phyloP scores from a whole-genome alignment of 1,284 basidiomycete genomes.

The Microbotryum intermedium region DNA sequence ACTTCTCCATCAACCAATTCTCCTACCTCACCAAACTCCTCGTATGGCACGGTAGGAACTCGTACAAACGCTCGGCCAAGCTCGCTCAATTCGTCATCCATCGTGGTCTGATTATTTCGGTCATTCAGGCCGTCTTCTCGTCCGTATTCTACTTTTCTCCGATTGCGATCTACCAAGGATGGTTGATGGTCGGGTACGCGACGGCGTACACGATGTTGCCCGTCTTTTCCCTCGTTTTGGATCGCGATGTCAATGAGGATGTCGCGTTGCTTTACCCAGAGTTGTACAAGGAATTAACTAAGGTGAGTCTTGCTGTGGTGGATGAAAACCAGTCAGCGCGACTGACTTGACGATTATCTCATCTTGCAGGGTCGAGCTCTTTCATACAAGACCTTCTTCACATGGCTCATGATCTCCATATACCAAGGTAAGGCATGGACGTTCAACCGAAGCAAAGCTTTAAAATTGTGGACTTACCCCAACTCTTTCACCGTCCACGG shows the following conservation, averaged over 20 bases:
- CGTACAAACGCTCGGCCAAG: constrained; percentile 95
- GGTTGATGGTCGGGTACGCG: constrained; percentile 96
- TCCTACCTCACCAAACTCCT: constrained; percentile 88
- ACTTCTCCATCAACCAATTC: constrained; percentile 97
- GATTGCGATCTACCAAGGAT: constrained; percentile 95
- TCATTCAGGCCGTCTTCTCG: constrained; percentile 89
- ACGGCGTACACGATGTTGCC: constrained; percentile 98
- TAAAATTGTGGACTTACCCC: background rate
- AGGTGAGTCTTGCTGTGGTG: constrained; percentile 49
- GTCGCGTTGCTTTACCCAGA: constrained; percentile 92
- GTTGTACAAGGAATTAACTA: constrained; percentile 93
- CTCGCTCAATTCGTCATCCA: constrained; percentile 98
- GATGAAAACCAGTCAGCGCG: constrained; percentile 30
- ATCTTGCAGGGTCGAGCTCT: constrained; percentile 67
- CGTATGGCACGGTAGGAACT: constrained; percentile 94
- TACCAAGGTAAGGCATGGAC: constrained; percentile 68
- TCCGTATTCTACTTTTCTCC: constrained; percentile 98
- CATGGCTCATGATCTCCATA: constrained; percentile 93
- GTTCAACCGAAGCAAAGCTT: background rate
- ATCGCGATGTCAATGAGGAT: constrained; percentile 92
- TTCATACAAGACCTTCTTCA: constrained; percentile 95
- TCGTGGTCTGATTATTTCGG: constrained; percentile 90
- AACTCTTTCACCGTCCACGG: no score
- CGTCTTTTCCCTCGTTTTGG: constrained; percentile 91
- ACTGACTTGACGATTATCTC: background rate